phyloP scores from a whole-genome alignment of 768 basidiomycete species.

The Tulasnella sp. region DNA sequence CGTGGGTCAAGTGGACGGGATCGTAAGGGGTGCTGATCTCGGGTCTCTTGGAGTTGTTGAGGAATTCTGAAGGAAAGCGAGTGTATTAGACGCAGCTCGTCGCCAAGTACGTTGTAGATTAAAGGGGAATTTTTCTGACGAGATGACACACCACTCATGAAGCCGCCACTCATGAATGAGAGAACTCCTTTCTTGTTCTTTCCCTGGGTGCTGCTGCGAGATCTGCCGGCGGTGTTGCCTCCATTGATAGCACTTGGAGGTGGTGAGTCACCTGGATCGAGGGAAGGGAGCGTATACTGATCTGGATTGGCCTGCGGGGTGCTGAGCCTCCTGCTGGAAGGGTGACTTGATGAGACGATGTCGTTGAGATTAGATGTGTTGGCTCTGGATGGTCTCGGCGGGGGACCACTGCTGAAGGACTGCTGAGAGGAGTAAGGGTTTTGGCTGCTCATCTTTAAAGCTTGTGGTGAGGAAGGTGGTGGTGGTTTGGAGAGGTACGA shows the following conservation, averaged over 20 bases:
- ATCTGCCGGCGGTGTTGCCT: slow-evolving; percentile 1
- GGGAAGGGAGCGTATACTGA: slow-evolving; percentile 6
- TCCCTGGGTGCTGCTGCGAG: slow-evolving; percentile 21
- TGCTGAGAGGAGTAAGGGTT: neutral
- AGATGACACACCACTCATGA: neutral
- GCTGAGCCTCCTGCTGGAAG: slow-evolving; percentile 15
- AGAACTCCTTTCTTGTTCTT: slow-evolving; percentile 23
- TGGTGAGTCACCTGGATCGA: slow-evolving; percentile 17
- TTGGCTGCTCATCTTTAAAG: neutral
- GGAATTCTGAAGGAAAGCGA: slow-evolving; percentile 43
- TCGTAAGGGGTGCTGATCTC: slow-evolving; percentile 99
- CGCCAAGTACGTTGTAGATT: no score
- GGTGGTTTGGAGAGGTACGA: slow-evolving; percentile 8
- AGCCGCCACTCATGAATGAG: neutral
- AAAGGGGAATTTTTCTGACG: neutral
- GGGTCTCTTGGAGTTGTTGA: slow-evolving; percentile 60
- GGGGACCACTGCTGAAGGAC: slow-evolving; percentile 38
- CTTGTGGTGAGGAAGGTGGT: neutral
- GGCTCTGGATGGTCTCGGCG: slow-evolving; percentile 72
- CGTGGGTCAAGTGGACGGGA: slow-evolving; percentile 98
- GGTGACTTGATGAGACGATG: slow-evolving; percentile 20
- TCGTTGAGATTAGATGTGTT: slow-evolving; percentile 79
- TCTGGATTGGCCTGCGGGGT: neutral
- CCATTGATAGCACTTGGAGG: slow-evolving; percentile 3
- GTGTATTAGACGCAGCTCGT: no score